Conservation (phyloP, 345 rosid species). For the Populus deltoides region DNA sequence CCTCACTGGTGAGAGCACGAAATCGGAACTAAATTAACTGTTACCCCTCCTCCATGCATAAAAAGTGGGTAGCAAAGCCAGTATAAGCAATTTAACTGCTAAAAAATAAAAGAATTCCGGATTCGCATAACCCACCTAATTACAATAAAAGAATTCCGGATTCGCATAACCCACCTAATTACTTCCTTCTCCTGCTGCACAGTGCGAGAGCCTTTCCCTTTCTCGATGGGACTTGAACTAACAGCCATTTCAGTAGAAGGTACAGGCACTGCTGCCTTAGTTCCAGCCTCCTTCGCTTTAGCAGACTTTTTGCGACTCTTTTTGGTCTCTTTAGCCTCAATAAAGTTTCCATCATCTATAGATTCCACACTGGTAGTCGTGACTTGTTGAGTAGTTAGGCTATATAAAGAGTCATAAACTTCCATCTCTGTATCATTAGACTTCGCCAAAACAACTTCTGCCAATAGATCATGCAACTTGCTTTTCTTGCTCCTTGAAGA, state of each 20-base stretch:
- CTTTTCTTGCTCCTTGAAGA: constrained; percentile 52
- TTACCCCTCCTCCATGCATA: neutral
- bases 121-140: no score
- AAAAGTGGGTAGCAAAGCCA: neutral
- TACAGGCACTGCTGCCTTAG: constrained; percentile 42
- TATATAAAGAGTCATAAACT: constrained; percentile 26
- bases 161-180: neutral
- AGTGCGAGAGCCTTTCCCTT: constrained; percentile 58
- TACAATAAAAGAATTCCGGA: neutral
- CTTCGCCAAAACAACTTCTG: constrained; percentile 61
- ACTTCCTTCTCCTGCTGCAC: constrained; percentile 66
- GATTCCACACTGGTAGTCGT: constrained; percentile 32
- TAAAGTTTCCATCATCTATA: constrained; percentile 65
- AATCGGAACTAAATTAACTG: no score
- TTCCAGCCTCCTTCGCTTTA: constrained; percentile 63
- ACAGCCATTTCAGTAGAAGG: constrained; percentile 46
- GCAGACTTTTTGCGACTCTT: constrained; percentile 87
- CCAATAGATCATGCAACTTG: constrained; percentile 67
- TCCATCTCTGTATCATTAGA: constrained; percentile 48
- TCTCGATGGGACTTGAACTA: constrained; percentile 63
- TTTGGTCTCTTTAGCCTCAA: constrained; percentile 84
- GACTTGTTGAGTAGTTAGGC: constrained; percentile 28
- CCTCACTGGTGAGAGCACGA: no score
- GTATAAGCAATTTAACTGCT: neutral
- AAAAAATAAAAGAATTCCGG: no score